These are phyloP conservation scores for Amanita pallidorosea DNA, from an alignment of 768 basidiomycete genomes.

Conservation along the genomic window DNA sequence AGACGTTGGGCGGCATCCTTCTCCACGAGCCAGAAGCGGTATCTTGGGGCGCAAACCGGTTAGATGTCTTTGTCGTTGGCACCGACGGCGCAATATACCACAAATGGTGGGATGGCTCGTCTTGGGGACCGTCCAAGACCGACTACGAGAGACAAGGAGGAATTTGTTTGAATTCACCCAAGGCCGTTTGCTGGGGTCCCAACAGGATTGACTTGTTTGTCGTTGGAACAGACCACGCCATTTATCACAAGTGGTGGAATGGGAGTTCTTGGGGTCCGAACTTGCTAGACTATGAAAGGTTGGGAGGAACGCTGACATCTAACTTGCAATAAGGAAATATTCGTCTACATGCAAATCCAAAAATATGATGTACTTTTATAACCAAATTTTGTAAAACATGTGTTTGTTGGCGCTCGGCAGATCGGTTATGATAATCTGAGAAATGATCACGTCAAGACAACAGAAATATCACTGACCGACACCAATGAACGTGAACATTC, in stretches of 20 bases:
- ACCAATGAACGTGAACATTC: too few relatives aligned
- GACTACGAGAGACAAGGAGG: neutral
- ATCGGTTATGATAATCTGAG: too few relatives aligned
- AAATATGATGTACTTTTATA: too few relatives aligned
- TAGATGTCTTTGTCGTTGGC: neutral
- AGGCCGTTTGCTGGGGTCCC: constrained; percentile 4
- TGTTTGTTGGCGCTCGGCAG: too few relatives aligned
- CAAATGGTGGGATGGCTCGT: too few relatives aligned
- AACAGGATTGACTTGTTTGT: constrained; percentile 1
- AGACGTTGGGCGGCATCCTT: neutral
- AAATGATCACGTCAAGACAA: too few relatives aligned
- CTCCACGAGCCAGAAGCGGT: neutral
- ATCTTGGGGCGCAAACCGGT: neutral
- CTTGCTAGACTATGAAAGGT: constrained; percentile 4
- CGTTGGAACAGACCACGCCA: constrained; percentile 1
- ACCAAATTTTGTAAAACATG: too few relatives aligned
- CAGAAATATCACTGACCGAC: too few relatives aligned
- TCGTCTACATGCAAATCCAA: too few relatives aligned
- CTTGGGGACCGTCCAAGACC: too few relatives aligned
- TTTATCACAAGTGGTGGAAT: constrained; percentile 9
- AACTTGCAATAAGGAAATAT: too few relatives aligned
- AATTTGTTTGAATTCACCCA: neutral
- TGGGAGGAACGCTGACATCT: neutral
- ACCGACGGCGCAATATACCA: too few relatives aligned
- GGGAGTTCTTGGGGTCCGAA: constrained; percentile 2